Evolutionary conservation across 768 basidiomycete genomes (phyloP).

Genomic region (Termitomyces sp.): DNA sequence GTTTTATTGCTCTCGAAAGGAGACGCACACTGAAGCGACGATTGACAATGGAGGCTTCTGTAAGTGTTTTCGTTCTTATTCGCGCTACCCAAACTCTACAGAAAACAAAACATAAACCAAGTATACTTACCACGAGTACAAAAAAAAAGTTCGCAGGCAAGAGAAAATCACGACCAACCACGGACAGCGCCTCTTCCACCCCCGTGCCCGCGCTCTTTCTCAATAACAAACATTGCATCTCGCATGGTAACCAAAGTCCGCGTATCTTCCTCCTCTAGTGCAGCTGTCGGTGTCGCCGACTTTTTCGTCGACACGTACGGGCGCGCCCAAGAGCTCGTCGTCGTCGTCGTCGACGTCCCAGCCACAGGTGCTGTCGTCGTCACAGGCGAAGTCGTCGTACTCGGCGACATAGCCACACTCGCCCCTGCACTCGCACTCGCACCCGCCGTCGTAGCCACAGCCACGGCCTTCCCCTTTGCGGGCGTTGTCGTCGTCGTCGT

Average conservation of each 20-base stretch:
- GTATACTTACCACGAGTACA: not conserved
- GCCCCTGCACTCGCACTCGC: slow-evolving; percentile 14
- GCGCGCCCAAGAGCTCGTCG: slow-evolving; percentile 50
- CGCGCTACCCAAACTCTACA: no score
- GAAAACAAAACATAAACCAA: not conserved
- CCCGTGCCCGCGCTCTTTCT: slow-evolving; percentile 80
- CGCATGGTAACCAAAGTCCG: slow-evolving; percentile 62
- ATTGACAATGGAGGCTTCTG: no score
- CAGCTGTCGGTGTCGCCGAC: slow-evolving; percentile 21
- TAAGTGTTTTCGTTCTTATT: no score
- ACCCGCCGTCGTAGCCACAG: not conserved
- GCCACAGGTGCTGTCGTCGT: slow-evolving; percentile 24
- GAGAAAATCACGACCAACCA: slow-evolving; percentile 50
- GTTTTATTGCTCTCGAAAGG: no score
- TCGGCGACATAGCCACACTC: slow-evolving; percentile 13
- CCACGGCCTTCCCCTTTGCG: slow-evolving; percentile 25
- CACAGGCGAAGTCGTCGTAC: not conserved
- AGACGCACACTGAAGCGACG: no score
- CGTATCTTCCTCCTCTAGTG: slow-evolving; percentile 50
- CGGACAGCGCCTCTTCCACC: slow-evolving; percentile 74
- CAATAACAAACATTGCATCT: slow-evolving; percentile 85
- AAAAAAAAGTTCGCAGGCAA: not conserved
- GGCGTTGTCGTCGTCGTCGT: no score
- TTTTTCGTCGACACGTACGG: slow-evolving; percentile 62
- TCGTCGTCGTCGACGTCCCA: slow-evolving; percentile 17